Conservation (phyloP, 345 rosid species). For the Viola odorata region DNA sequence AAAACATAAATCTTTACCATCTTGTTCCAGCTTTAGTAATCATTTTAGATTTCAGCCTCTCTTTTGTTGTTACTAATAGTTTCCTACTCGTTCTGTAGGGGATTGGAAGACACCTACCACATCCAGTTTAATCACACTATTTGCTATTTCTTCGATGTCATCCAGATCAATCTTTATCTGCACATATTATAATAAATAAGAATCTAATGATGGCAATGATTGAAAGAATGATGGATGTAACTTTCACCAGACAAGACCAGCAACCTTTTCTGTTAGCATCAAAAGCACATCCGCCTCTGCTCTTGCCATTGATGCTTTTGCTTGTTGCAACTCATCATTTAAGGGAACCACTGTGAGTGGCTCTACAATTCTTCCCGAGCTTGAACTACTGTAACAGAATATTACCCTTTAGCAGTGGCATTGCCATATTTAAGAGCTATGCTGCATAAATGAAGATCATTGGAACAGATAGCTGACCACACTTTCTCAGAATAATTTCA, state of each 20-base stretch:
- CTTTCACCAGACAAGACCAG: constrained; percentile 14
- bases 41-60: too few relatives aligned
- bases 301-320: constrained; percentile 61
- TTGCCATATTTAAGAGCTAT: constrained; percentile 5
- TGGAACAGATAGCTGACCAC: not conserved
- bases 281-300: constrained; percentile 79
- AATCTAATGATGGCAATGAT: constrained; percentile 15
- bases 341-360: constrained; percentile 76
- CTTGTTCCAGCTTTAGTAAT: too few relatives aligned
- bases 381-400: constrained; percentile 66
- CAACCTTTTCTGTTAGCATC: constrained; percentile 73
- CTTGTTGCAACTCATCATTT: constrained; percentile 78
- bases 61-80: too few relatives aligned
- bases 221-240: constrained; percentile 6
- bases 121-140: constrained; percentile 53
- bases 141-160: constrained; percentile 45
- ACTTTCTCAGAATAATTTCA: not conserved
- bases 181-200: constrained; percentile 21
- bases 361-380: constrained; percentile 61
- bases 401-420: constrained; percentile 31
- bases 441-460: constrained; percentile 13
- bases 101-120: constrained; percentile 39
- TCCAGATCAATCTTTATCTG: constrained; percentile 73
- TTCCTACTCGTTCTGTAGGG: too few relatives aligned
- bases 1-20: too few relatives aligned